Base-by-base conservation (phyloP, 495 filamentous ascomycete genomes). In the Lasiosphaeria ovina region DNA sequence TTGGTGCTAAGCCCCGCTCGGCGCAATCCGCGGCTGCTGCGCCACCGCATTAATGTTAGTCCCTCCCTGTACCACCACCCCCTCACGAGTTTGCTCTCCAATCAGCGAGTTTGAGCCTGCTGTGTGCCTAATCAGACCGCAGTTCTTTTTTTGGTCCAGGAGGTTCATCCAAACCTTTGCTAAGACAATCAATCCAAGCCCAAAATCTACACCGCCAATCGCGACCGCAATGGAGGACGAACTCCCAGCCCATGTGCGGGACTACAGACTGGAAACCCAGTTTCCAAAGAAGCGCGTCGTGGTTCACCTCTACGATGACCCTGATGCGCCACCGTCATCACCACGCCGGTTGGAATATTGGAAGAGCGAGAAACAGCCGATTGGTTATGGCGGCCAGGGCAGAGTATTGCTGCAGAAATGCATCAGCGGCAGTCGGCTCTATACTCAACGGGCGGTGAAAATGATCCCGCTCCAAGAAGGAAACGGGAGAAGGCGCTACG, bases 271-370 rank as follows among this genome's bases (percentile, higher is more conserved):
- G 38, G 38, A 42, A 42, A 8, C 38, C 38, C 3, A 42, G 38
- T 42, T 42, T 42, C 38, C 38, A 42, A 42, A 42, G 38, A 42
- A 42, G 38, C 38, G 38, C 38, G 38, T 42, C 38, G 38, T 42
- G 38, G 38, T 42, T 42, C 38, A 42, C 38, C 8, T 42, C 38
- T 42, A 42, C 38, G 38, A 42, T 2, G 38, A 3, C 38, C 38
- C 38, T 42, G 38, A 42, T 42, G 38, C 38, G 38, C 38, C 38
- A 8, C 38, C 38, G 12, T 42, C 38, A 42, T 42, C 38, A 12
- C 38, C 38, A 42, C 38, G 38, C 38, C 38, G 38, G 1, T 42
- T 42, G 38, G 38, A 42, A 42, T 42, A 42, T 42, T 42, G 38
- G 38, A 42, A 42, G 38, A 42, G 38, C 38, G 38, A 42, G 38